A percentile compares a stretch with the other conserved stretches of the same genome.
phyloP scores from a whole-genome alignment of 306 rosid species.

The Prunus fruticosa region DNA sequence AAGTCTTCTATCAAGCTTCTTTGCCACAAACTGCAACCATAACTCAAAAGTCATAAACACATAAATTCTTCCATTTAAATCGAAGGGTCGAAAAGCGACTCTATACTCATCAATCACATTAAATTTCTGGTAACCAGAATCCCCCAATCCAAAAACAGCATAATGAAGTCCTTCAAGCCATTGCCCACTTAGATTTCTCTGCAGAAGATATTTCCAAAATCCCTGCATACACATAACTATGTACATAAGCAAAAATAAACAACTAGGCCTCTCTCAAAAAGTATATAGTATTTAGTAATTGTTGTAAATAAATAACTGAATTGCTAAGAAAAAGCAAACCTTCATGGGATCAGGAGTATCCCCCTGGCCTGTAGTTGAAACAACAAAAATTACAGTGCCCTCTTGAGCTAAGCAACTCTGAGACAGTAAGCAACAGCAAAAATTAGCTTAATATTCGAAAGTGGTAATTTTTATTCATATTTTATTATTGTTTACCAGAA shows the following conservation, averaged over 20 bases:
- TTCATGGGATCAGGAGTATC: constrained; percentile 90
- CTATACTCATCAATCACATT: constrained; percentile 11
- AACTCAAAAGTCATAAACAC: not conserved
- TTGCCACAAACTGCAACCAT: constrained; percentile 78
- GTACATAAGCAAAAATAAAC: constrained; percentile 10
- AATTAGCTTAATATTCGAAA: not conserved
- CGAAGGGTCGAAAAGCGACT: not conserved
- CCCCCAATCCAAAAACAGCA: constrained; percentile 92
- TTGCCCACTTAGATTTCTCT: constrained; percentile 56
- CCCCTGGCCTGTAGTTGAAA: constrained; percentile 97
- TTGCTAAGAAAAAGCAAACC: constrained; percentile 32
- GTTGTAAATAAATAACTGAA: not conserved
- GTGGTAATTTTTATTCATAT: not conserved
- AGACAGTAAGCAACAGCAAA: constrained; percentile 3
- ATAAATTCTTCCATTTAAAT: not conserved
- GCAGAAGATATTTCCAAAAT: constrained; percentile 86
- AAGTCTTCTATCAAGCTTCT: constrained; percentile 91
- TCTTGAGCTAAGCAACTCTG: constrained; percentile 64
- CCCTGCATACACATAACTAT: constrained; percentile 40
- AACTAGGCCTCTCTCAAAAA: not conserved
- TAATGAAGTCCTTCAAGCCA: constrained; percentile 74
- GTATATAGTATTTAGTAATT: not conserved
- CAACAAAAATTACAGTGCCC: constrained; percentile 72
- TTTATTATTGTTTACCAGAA: not conserved
- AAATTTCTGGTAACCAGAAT: constrained; percentile 85